phyloP scores from a whole-genome alignment of 495 filamentous ascomycete species.

The Penicillium turbatum region DNA sequence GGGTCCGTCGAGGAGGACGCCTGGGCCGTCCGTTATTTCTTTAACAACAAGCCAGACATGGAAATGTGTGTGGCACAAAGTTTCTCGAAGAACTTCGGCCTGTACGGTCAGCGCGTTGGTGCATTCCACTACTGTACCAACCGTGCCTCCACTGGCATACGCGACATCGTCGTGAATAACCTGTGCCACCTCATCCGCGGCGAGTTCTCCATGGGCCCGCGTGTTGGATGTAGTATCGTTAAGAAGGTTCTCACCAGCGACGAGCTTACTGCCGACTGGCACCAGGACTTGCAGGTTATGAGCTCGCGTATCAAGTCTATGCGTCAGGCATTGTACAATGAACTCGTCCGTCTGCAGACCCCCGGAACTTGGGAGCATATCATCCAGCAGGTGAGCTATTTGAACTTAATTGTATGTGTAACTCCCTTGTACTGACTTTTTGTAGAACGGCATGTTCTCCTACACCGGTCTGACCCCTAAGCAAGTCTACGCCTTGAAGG shows the following conservation, averaged over 20 bases:
- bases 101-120: slow-evolving; percentile 51
- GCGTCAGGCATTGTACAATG: slow-evolving; percentile 43
- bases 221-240: slow-evolving; percentile 47
- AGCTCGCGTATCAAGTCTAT: slow-evolving; percentile 48
- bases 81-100: slow-evolving; percentile 55
- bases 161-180: slow-evolving; percentile 39
- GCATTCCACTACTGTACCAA: slow-evolving; percentile 46
- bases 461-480: slow-evolving; percentile 46
- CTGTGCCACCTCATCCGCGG: slow-evolving; percentile 46
- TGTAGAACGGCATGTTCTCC: slow-evolving; percentile 51
- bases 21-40: slow-evolving; percentile 53
- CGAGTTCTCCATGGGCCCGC: slow-evolving; percentile 48
- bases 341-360: slow-evolving; percentile 39
- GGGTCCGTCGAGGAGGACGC: slow-evolving; percentile 49
- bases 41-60: slow-evolving; percentile 45
- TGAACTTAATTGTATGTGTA: neutral
- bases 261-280: slow-evolving; percentile 43
- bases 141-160: slow-evolving; percentile 28
- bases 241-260: slow-evolving; percentile 43
- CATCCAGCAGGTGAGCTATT: slow-evolving; percentile 37
- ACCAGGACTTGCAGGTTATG: slow-evolving; percentile 47
- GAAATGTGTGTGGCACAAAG: slow-evolving; percentile 50
- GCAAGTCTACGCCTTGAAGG: slow-evolving; percentile 44
- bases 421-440: slow-evolving; percentile 7
- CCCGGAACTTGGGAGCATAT: slow-evolving; percentile 51